Evolutionary conservation across 257 asterid species (phyloP), one percentile per base, ranked within the genome.

Genomic region (Gynochthodes officinalis): DNA sequence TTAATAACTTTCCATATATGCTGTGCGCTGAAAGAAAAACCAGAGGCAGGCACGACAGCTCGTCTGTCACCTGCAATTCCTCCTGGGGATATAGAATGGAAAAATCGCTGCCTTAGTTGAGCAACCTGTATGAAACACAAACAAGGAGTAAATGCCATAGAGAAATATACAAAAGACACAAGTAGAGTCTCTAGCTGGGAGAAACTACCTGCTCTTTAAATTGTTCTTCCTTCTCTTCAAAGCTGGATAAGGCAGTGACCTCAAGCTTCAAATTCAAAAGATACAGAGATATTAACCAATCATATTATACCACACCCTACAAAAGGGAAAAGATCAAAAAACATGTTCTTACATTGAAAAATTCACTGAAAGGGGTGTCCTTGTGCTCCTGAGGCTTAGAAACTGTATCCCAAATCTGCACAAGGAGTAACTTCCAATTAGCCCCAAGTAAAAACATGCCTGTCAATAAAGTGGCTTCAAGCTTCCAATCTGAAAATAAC

Each of bases 21-120:
- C 39, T 87, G 85, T 73, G 89, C 85, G 73, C 98, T 92, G 72
- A 88, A 87, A 75, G 96, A 82, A 82, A 92, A 90, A 44, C 96
- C 98, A 63, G 98, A 90, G 72, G 90, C 96, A 70, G 98, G 98
- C 82, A 92, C 98, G 32, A 87, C 96, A 75, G 86, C 94, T 67
- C 90, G 89, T 83, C 96, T 88, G 76, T 92, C 96, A 50, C 98
- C 96, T 42, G 96, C 96, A 84, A 92, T 93, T 78, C 96, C 96
- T 37, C 96, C 96, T 73, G 96, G 96, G 37, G 92, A 89, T 74
- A 92, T 90, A 60, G 98, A 92, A 40, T 87, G 92, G 81, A 76
- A 79, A 80, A 92, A 90, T 28, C 94, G 84, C 53, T 86, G 87
- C 75, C 98, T 88, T 53, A 92, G 84, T 73, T 78, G 83, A 9